Base-by-base conservation (phyloP, 805 yeast genomes). In the Starmerella scarabaei region DNA sequence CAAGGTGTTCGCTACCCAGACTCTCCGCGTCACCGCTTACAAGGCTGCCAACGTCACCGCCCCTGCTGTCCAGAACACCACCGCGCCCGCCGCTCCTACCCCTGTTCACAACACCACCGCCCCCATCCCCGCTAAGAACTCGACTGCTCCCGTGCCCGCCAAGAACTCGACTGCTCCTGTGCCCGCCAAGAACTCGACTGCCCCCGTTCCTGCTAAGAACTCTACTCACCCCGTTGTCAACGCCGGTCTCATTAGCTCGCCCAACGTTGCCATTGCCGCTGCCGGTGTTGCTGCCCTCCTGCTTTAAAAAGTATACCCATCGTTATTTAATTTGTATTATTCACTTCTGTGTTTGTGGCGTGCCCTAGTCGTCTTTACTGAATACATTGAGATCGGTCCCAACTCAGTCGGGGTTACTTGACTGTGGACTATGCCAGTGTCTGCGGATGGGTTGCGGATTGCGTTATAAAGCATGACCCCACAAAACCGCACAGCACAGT, bases 281-380 rank as follows among this genome's bases (percentile, higher is more conserved):
- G 27, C 37, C 12, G 46, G 44, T 18, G 44, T 37, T 29, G 44
- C 34, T 11, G 47, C 47, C n/a, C 33, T 40, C 5, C 34, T 43
- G 18, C 30, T 42, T 23, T 42, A 33, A 33, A 18, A 19, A 9
- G n/a, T 11, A 28, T 24, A 24, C 27, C 27, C 27, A 9, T 24
- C 27, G 8, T 8, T 9, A 24, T 9, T 24, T 24, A 24, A 9
- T 28, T 28, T 7, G 16, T 8, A 12, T 28, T 12, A n/a, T 28
- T 7, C 7, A 12, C n/a, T 12, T 8, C n/a, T 28, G n/a, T 7
- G 5, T 12, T 14, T 6, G 5, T 8, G 16, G 5, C 16, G n/a
- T 28, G n/a, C n/a, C 9, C 16, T 16, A 28, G n/a, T 14, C 9
- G 16, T 28, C n/a, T 16, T 28, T 9, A 14, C 14, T 24, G 12